Evolutionary conservation across 2,329 filamentous ascomycete species (phyloP).

Genomic region (Colletotrichum liaoningense): DNA sequence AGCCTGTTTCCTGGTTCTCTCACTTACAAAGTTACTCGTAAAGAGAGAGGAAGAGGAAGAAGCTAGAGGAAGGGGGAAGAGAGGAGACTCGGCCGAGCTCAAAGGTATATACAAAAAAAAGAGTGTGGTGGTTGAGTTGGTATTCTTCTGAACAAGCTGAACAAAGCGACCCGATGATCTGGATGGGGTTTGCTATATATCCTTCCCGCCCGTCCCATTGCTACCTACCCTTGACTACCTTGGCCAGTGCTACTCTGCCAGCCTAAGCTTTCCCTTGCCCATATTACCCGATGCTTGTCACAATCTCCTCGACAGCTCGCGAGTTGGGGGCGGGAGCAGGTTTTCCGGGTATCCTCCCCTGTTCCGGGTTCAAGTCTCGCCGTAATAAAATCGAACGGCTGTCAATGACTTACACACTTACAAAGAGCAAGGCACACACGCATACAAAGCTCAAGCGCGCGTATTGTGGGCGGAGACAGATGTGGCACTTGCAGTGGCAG

Average conservation of each 20-base stretch:
- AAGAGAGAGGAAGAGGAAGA: neutral
- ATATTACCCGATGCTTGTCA: neutral
- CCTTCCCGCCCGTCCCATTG: neutral
- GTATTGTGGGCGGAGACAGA: neutral
- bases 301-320: neutral
- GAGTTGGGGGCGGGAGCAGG: too few species aligned
- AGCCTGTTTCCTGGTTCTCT: constrained; percentile 1
- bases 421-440: too few species aligned
- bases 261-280: neutral
- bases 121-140: neutral
- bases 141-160: neutral
- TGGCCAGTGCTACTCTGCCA: neutral
- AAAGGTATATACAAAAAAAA: neutral
- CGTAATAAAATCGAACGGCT: too few species aligned
- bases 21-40: neutral
- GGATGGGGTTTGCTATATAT: constrained; percentile 11
- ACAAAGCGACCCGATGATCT: neutral
- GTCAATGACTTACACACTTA: too few species aligned
- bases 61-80: neutral
- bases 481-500: neutral
- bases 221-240: neutral
- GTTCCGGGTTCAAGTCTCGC: too few species aligned
- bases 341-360: too few species aligned
- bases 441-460: too few species aligned
- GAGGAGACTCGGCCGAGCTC: neutral